A percentile compares a stretch with the other conserved stretches of the same genome.
phyloP scores from a whole-genome alignment of 208 protist species.

The Wallacemonas sp. region DNA sequence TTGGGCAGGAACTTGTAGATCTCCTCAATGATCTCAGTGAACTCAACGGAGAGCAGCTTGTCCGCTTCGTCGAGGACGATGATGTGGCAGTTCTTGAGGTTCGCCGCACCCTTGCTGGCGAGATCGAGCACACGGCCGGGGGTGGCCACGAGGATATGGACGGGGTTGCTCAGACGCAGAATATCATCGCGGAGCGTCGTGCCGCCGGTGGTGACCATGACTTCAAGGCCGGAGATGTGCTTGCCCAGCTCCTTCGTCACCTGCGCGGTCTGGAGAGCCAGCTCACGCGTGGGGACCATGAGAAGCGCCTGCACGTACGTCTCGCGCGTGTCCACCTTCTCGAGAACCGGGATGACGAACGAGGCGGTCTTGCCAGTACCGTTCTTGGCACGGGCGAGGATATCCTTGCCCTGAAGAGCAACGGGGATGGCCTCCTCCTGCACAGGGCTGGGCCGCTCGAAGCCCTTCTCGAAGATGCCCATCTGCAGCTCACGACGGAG shows the following conservation, averaged over 20 bases:
- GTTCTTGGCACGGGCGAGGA: slow-evolving; percentile 99
- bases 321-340: slow-evolving; percentile 94
- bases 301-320: slow-evolving; percentile 97
- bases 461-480: slow-evolving; percentile 99
- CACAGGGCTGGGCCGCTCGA: slow-evolving; percentile 97
- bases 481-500: slow-evolving; percentile 98
- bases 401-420: slow-evolving; percentile 95
- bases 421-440: slow-evolving; percentile 98
- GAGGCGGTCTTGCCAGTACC: slow-evolving; percentile 99
- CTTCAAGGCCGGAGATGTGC: slow-evolving; percentile 93
- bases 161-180: slow-evolving; percentile 94
- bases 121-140: slow-evolving; percentile 98
- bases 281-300: slow-evolving; percentile 98
- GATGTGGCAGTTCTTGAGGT: slow-evolving; percentile 92
- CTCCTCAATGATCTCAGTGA: slow-evolving; percentile 95
- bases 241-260: slow-evolving; percentile 98
- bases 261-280: slow-evolving; percentile 98
- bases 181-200: slow-evolving; percentile 98
- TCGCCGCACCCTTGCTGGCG: slow-evolving; percentile 94
- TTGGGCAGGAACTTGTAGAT: slow-evolving; percentile 91
- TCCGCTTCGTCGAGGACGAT: slow-evolving; percentile 99
- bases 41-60: slow-evolving; percentile 98
- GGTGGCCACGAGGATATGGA: slow-evolving; percentile 99
- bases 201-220: slow-evolving; percentile 98
- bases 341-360: slow-evolving; percentile 98